Percentiles rank a stretch among this genome's conserved stretches.
Conservation (phyloP, 2,329 filamentous ascomycete genomes). For the Byssochlamys sp. region DNA sequence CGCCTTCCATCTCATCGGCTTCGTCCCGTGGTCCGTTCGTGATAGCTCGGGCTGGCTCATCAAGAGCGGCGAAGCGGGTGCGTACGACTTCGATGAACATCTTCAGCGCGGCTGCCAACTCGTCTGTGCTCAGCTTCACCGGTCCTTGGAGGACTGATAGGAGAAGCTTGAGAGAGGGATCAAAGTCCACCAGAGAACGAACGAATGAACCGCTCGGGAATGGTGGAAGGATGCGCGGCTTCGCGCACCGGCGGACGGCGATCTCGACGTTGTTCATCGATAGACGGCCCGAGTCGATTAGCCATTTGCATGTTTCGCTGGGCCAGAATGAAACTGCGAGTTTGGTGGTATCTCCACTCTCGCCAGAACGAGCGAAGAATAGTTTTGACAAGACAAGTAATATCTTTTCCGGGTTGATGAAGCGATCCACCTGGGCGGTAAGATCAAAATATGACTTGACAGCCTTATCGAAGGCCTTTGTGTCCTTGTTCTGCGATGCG, state of each 20-base stretch:
- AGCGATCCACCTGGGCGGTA: constrained; percentile 13
- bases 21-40: constrained; percentile 17
- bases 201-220: constrained; percentile 31
- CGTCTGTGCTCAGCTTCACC: constrained; percentile 25
- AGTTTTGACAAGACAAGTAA: constrained; percentile 31
- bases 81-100: constrained; percentile 31
- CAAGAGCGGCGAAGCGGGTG: constrained; percentile 21
- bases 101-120: constrained; percentile 32
- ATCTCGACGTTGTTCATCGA: constrained; percentile 30
- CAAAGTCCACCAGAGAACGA: constrained; percentile 30
- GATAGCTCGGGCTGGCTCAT: constrained; percentile 23
- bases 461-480: constrained; percentile 24
- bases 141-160: constrained; percentile 28
- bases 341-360: constrained; percentile 12
- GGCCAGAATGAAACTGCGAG: constrained; percentile 30
- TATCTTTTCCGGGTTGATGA: constrained; percentile 28
- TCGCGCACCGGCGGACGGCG: constrained; percentile 26
- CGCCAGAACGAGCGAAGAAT: constrained; percentile 20
- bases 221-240: constrained; percentile 25
- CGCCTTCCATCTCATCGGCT: constrained; percentile 9
- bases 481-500: constrained; percentile 18
- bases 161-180: constrained; percentile 30
- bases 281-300: constrained; percentile 30
- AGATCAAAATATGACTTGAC: constrained; percentile 20
- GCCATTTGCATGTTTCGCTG: constrained; percentile 30